phyloP scores from a whole-genome alignment of 2,329 filamentous ascomycete species.

The Alternaria rosae region DNA sequence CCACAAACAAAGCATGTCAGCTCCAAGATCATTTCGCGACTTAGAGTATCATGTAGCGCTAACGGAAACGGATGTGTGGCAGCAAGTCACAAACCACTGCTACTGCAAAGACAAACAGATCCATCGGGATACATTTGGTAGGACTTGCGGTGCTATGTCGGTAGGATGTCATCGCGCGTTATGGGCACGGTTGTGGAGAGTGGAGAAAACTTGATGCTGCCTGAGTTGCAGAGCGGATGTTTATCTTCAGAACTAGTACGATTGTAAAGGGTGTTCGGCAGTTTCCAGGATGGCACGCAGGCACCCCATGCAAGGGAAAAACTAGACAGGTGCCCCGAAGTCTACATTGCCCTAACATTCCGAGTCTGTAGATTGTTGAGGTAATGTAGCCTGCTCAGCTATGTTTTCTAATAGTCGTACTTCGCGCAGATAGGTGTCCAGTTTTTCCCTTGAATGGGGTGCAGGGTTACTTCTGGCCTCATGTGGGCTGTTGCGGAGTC shows the following conservation, averaged over 20 bases:
- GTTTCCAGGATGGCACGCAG: accelerated
- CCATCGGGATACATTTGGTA: not conserved
- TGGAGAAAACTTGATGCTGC: not conserved
- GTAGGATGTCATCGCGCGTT: not conserved
- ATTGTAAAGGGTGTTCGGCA: not conserved
- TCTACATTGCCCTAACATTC: no score
- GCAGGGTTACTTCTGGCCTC: not conserved
- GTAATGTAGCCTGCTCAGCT: no score
- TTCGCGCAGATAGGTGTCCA: no score
- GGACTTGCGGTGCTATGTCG: not conserved
- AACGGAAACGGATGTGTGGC: not conserved
- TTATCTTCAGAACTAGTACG: no score
- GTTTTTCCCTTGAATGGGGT: not conserved
- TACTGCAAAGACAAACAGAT: not conserved
- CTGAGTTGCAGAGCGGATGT: no score
- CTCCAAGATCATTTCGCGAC: no score
- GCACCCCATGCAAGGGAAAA: no score
- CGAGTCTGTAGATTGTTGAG: no score
- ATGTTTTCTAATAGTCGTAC: not conserved
- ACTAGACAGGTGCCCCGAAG: no score
- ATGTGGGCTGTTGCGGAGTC: no score
- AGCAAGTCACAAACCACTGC: not conserved
- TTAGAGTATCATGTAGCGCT: not conserved
- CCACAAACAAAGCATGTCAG: not conserved
- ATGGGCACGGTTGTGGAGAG: accelerated